Evolutionary conservation across 129 eudicot genomes (phyloP).

Genomic region (Chrysanthemum lavandulifolium): DNA sequence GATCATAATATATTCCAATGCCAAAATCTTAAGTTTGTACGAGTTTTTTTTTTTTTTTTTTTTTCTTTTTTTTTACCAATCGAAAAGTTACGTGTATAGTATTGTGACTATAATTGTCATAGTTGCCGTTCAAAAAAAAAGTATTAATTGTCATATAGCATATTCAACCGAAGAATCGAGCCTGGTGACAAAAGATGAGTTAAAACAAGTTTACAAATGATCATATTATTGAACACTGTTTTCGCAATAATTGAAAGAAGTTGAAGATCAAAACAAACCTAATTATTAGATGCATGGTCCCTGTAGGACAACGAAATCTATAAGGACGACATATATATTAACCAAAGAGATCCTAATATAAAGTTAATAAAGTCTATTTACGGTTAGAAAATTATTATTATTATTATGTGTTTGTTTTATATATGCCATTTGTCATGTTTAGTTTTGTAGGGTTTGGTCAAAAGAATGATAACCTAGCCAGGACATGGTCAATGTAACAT

Average conservation of each 20-base stretch:
- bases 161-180: no score
- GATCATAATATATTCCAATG: background rate
- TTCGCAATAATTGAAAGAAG: slow-evolving; percentile 8
- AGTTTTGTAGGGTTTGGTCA: slow-evolving; percentile 10
- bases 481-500: background rate
- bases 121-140: no score
- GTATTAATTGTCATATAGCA: no score
- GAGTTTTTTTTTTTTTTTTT: background rate
- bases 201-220: background rate
- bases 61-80: no score
- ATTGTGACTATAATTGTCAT: no score
- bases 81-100: no score
- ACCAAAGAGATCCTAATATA: background rate
- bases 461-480: slow-evolving; percentile 12
- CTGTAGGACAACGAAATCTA: slow-evolving; percentile 10
- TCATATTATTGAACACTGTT: background rate
- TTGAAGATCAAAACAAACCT: slow-evolving; percentile 16
- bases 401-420: background rate
- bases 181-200: background rate
- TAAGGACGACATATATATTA: slow-evolving; percentile 10
- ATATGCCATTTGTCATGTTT: slow-evolving; percentile 31
- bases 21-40: no score
- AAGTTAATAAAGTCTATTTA: background rate
- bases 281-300: background rate
- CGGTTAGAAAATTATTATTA: background rate